Base-by-base conservation (phyloP, 352 stramenopile genomes). In the Phytopythium delawarense region DNA sequence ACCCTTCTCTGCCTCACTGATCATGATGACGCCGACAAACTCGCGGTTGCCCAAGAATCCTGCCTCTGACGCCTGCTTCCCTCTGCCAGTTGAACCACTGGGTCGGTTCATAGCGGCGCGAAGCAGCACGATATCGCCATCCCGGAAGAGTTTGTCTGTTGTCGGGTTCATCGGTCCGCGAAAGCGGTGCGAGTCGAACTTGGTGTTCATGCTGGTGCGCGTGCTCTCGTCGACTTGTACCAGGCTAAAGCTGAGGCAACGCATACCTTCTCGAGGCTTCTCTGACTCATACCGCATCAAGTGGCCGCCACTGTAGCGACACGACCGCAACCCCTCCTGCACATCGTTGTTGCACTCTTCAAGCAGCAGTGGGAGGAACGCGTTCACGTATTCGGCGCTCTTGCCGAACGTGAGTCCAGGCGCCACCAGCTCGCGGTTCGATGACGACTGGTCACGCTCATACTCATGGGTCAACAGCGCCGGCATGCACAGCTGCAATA, bases 331-430 rank as follows among this genome's bases (percentile, higher is more conserved):
- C 1, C 75, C 74, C 62, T 94, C 80, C 60, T 89, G 77, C 28
- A 96, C 67, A 63, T 94, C 87, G 25, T 89, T 92, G 65, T 84
- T 86, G 37, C 79, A 88, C 67, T 96, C 87, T 73, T 94, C 87
- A 0, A 96, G 54, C 42, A 96, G 68, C 20, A 96, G 63, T 0
- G 87, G 87, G 7, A 92, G 64, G 46, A 92, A 96, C n/a, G 85
- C 69, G 56, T 79, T 80, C 9, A 88, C 72, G 55, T 96, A 96
- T 15, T 91, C 85, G 2, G 75, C 74, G 20, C 69, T 89, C 60
- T 81, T 89, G 32, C 65, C 76, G 57, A 92, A 96, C 25, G 68
- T 91, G 18, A 92, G 66, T 0, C 60, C 62, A 2, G 87, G 87
- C 2, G 72, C 66, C 23, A 67, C 32, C 1, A 94, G 59, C 53